Base-by-base conservation (phyloP, 2,329 filamentous ascomycete genomes). In the Ophiostoma populinum region DNA sequence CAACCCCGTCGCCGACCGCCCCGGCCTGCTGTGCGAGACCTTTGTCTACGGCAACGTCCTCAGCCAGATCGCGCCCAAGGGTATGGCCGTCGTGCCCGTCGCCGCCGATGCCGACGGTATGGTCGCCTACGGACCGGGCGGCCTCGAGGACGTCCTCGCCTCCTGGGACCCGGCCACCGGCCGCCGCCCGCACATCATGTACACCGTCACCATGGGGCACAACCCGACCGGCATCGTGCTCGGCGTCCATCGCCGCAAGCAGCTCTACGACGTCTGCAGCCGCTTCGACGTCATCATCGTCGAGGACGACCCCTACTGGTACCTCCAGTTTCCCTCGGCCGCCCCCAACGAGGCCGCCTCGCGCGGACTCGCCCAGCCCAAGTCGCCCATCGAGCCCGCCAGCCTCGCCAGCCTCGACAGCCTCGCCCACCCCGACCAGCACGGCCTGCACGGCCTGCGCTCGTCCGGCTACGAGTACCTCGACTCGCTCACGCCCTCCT, bases 301-400 rank as follows among this genome's bases (percentile, higher is more conserved):
- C 42, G 87, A 95, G 55, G 87, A 95, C 47, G 86, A 94, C 42
- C 87, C 87, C 6, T 94, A 94, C 59, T 94, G 83, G 81, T 87
- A 90, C 53, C 64, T 95, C 7, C 87, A 94, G 52, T 94, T 72
- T 54, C 82, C 83, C 0, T 80, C 80, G 1, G 75, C 80, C 0
- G 67, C 60, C 35, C 31, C 50, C 18, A 55, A 56, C 32, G 59
- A 70, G 49, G 60, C 68, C 46, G 60, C 63, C 47, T 61, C 64
- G 13, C 54, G 63, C 25, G 51, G 52, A 35, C 44, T 52, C 24
- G 55, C 48, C 30, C 46, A 45, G 36, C 52, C 52, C 31, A 47
- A 39, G 49, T 20, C 20, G 18, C 22, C 20, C 15, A 10, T 53
- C 34, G 55, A 37, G 27, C 27, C 34, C 11, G n/a, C n/a, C n/a